Base-by-base conservation (phyloP, 108 stramenopile species). In the Thalassiosira profunda region DNA sequence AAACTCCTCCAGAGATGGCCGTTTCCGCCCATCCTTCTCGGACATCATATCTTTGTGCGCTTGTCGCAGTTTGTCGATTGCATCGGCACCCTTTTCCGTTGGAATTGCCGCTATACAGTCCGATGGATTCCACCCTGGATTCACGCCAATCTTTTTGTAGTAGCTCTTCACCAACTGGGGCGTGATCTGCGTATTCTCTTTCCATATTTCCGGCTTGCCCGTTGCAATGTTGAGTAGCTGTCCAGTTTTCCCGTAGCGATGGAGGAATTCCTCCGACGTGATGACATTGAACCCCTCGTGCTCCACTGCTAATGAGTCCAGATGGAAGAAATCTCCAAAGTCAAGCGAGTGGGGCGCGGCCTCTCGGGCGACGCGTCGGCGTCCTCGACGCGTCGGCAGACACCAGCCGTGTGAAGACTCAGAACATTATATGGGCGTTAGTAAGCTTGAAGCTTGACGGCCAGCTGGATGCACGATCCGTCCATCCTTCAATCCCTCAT, bases 41-140 rank as follows among this genome's bases (percentile, higher is more conserved):
- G 80, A 70, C 58, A 87, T 68, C 0, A 67, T 57, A 21, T 79
- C 54, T 49, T n/a, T n/a, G n/a, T n/a, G n/a, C n/a, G n/a, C n/a
- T n/a, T n/a, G n/a, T n/a, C n/a, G n/a, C n/a, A 91, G 54, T 56
- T 81, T 74, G 33, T 82, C 57, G 31, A 87, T 68, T 67, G 84
- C 79, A 18, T 78, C 64, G 2, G 81, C 69, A 53, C 86, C 82
- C 3, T 75, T 60, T 42, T 80, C 78, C 11, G 80, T 59, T 1
- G 94, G 94, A 70, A 95, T 88, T 33, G 89, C 84, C n/a, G 91
- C 94, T 15, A 92, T 47, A 54, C 94, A 95, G 2, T 60, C 42
- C 9, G 69, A 71, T 7, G 89, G 89, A 56, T 75, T 54, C 94
- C 94, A 95, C n/a, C 75, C 29, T 21, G 86, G 82, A 25, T 70